These are phyloP conservation scores for Eutypella sp. DNA, from an alignment of 2,329 filamentous ascomycete species.

Conservation along the genomic window DNA sequence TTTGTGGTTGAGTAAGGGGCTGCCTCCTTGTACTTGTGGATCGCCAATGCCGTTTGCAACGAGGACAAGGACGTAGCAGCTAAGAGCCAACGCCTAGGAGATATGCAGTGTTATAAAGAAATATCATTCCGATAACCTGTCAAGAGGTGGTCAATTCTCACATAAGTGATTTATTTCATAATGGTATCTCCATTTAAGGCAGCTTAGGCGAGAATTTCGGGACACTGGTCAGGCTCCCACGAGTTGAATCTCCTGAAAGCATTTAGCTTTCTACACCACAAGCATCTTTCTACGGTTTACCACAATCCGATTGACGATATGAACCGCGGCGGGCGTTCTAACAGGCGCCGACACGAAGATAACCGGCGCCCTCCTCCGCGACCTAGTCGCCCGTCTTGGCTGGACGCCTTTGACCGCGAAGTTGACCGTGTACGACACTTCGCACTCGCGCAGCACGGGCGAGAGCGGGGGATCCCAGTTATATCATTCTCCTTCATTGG, in stretches of 20 bases:
- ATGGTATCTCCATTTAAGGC: too few species aligned
- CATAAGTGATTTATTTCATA: too few species aligned
- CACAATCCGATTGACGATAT: background rate
- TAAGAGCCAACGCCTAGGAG: too few species aligned
- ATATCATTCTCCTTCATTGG: background rate
- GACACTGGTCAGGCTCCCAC: background rate
- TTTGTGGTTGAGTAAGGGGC: too few species aligned
- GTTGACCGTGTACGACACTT: background rate
- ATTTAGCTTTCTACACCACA: background rate
- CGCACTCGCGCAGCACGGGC: background rate
- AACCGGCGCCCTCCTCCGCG: background rate
- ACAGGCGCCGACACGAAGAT: background rate
- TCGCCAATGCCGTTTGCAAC: too few species aligned
- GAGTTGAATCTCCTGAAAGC: background rate
- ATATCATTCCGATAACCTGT: too few species aligned
- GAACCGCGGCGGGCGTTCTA: background rate
- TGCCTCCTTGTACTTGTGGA: too few species aligned
- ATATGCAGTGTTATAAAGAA: too few species aligned
- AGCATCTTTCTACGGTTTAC: background rate
- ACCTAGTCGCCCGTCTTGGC: background rate
- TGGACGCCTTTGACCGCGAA: background rate
- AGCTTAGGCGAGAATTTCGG: too few species aligned
- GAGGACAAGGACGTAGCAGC: too few species aligned
- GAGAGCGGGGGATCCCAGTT: background rate
- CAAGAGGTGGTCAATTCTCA: too few species aligned